Percentiles rank a stretch among this genome's conserved stretches.
These are phyloP conservation scores for Silene vulgaris DNA, from an alignment of 179 eudicot species.

Conservation along the genomic window DNA sequence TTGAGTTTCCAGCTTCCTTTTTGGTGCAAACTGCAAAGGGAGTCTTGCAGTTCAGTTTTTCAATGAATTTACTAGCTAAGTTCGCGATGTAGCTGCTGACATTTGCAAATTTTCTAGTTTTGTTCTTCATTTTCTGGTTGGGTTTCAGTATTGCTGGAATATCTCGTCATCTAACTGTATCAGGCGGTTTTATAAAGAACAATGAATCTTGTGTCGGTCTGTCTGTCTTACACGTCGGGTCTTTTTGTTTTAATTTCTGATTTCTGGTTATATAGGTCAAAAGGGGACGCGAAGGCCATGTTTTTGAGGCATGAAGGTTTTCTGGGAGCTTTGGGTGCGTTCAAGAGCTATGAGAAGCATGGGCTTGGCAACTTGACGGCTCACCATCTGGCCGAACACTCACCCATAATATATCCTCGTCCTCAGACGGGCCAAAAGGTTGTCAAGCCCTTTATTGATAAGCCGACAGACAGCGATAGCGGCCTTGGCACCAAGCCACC, in stretches of 20 bases:
- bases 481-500: background rate
- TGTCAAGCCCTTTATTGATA: slow-evolving; percentile 2
- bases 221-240: background rate
- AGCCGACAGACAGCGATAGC: slow-evolving; percentile 11
- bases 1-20: background rate
- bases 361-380: slow-evolving; percentile 37
- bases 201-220: background rate
- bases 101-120: no score
- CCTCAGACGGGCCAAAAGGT: slow-evolving; percentile 21
- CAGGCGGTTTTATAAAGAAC: background rate
- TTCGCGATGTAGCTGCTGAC: no score
- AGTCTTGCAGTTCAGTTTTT: no score
- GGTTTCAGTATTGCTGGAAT: background rate
- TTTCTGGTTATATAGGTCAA: slow-evolving; percentile 56
- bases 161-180: background rate
- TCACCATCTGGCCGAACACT: slow-evolving; percentile 41
- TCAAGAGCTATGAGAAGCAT: slow-evolving; percentile 64
- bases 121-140: no score
- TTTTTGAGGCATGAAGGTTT: slow-evolving; percentile 94
- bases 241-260: background rate
- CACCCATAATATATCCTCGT: slow-evolving; percentile 35
- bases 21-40: background rate
- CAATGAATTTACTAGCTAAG: no score
- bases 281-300: slow-evolving; percentile 96
- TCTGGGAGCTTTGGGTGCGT: slow-evolving; percentile 90